Evolutionary conservation across 352 stramenopile genomes (phyloP).

Genomic region (Pythium volutum): DNA sequence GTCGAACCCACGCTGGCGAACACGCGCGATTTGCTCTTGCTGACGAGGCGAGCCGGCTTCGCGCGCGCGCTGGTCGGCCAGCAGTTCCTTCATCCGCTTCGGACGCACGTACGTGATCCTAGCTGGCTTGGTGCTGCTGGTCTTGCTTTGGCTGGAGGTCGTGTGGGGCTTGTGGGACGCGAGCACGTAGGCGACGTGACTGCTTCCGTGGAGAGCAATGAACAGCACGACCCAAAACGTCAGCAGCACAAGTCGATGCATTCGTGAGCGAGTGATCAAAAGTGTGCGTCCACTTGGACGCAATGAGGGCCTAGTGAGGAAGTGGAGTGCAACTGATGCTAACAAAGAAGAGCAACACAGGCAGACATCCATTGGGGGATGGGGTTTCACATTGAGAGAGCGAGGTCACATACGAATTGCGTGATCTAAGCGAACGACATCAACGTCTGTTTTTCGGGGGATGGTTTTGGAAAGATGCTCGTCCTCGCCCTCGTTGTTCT

Average conservation of each 20-base stretch:
- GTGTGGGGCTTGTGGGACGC: not conserved
- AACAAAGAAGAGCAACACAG: not conserved
- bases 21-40: slow-evolving; percentile 7
- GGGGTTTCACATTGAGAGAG: not conserved
- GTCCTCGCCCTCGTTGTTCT: not conserved
- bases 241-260: not conserved
- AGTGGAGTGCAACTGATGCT: too few relatives aligned
- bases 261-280: not conserved
- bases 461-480: not conserved
- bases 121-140: not conserved
- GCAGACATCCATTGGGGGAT: not conserved
- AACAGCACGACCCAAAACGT: not conserved
- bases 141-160: not conserved
- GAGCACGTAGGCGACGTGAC: not conserved
- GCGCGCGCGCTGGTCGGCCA: not conserved
- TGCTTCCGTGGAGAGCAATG: not conserved
- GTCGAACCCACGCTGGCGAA: not conserved
- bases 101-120: not conserved
- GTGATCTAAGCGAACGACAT: not conserved
- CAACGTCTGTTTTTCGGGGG: not conserved
- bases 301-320: not conserved
- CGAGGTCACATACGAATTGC: too few relatives aligned
- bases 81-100: slow-evolving; percentile 9
- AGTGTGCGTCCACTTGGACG: not conserved
- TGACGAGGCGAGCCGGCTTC: slow-evolving; percentile 6